Percentiles rank a stretch among this genome's conserved stretches.
phyloP scores from a whole-genome alignment of 148 eudicot genomes.

The Rhododendron simsii region DNA sequence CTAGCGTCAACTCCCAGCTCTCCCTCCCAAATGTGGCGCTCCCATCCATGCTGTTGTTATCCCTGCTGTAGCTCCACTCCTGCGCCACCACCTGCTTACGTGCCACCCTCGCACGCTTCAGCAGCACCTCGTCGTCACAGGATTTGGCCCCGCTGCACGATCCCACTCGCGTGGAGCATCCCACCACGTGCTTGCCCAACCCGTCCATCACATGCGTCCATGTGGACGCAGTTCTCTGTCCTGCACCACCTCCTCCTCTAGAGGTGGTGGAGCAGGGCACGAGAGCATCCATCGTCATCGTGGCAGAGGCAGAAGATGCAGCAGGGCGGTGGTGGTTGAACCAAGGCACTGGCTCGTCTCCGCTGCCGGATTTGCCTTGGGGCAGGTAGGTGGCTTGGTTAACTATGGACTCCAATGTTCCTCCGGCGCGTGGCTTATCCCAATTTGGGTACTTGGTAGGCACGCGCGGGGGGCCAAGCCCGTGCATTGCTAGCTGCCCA shows the following conservation, averaged over 20 bases:
- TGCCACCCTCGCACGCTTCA: slow-evolving; percentile 18
- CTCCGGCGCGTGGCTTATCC: slow-evolving; percentile 47
- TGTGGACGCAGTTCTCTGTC: not conserved
- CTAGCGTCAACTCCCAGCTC: slow-evolving; percentile 30
- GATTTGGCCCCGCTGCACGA: slow-evolving; percentile 43
- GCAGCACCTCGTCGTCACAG: slow-evolving; percentile 5
- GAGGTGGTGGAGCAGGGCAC: slow-evolving; percentile 30
- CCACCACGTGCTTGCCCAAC: slow-evolving; percentile 20
- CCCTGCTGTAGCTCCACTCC: slow-evolving; percentile 25
- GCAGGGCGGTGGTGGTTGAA: slow-evolving; percentile 11
- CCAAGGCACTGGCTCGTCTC: slow-evolving; percentile 33
- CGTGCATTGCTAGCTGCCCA: slow-evolving; percentile 73
- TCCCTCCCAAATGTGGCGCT: slow-evolving; percentile 36
- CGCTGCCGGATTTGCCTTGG: slow-evolving; percentile 4
- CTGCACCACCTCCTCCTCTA: not conserved
- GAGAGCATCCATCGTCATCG: slow-evolving; percentile 45
- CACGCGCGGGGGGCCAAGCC: slow-evolving; percentile 52
- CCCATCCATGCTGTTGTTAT: slow-evolving; percentile 29
- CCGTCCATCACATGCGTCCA: slow-evolving; percentile 2
- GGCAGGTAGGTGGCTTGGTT: slow-evolving; percentile 49
- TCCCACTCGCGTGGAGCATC: slow-evolving; percentile 44
- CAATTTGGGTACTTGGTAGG: slow-evolving; percentile 34
- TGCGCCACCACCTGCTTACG: not conserved
- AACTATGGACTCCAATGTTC: slow-evolving; percentile 79
- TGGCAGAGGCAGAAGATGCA: slow-evolving; percentile 8